Base-by-base conservation (phyloP, 352 stramenopile species). In the Globisporangium nagaii region DNA sequence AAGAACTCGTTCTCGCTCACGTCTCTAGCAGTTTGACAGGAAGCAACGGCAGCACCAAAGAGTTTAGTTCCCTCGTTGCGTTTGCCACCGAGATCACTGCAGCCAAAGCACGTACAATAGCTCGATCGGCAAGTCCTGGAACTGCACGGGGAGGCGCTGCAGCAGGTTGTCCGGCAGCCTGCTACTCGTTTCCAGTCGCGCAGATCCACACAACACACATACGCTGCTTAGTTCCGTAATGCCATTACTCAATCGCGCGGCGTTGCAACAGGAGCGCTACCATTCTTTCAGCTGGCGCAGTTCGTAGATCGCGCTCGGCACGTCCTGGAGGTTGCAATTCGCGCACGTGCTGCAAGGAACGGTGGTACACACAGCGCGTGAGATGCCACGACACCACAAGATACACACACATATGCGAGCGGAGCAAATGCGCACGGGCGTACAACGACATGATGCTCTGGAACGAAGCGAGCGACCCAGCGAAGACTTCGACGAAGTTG, bases 251-350 rank as follows among this genome's bases (percentile, higher is more conserved):
- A n/a, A n/a, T n/a, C n/a, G n/a, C n/a, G n/a, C n/a, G n/a, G n/a
- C n/a, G n/a, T n/a, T n/a, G n/a, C n/a, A n/a, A n/a, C n/a, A n/a
- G n/a, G n/a, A n/a, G n/a, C n/a, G n/a, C n/a, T 42, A 80, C 70
- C 70, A 72, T 63, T 66, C 51, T 2, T 20, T 48, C 11, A 80
- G 52, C 17, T 55, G 24, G 12, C 31, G 36, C n/a, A 73, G 49
- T 27, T 66, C 63, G 40, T 65, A 75, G 34, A 80, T 67, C 35
- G 63, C 41, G 10, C 37, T 56, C 8, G 71, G 71, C 0, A 80
- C 52, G 41, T 65, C 47, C 19, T 55, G 42, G 19, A 80, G 55
- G 34, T 69, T 58, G 53, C 71, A 80, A n/a, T 70, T 71, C 17
- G 60, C 53, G 37, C 71, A 80, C 34, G 62, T 60, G 20, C 71